Base-by-base conservation (phyloP, 768 basidiomycete genomes). In the Amanita pseudoporphyria region DNA sequence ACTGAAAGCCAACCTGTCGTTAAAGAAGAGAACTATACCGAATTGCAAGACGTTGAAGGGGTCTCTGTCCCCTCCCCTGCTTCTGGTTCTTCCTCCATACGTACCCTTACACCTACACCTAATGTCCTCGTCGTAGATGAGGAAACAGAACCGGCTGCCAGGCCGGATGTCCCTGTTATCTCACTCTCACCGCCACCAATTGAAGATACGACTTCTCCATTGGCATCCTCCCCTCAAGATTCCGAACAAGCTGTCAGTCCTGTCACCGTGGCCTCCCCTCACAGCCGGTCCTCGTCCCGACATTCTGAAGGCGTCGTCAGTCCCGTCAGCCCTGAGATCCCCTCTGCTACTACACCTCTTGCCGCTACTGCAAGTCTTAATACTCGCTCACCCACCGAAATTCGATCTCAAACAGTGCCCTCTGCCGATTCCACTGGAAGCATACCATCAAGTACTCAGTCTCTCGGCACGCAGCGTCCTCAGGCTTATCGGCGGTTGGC, bases 111-210 rank as follows among this genome's bases (percentile, higher is more conserved):
- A 12, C 40, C 49, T 19, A 43, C 13, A 10, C 21, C 21, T 43
- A 43, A 10, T 19, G 28, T 32, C 21, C 9, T 28, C 30, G 12
- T 19, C 18, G 37, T 30, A 1, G 49, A 43, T 13, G 49, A 50
- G 6, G 40, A 43, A 16, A 4, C 14, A n/a, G 32, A 36, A 22
- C 6, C 40, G 16, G 19, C 22, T 10, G 16, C 22, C 28, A 32
- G 13, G 22, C 31, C 32, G 3, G 40, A 50, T 18, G 19, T 50
- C 2, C 49, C 49, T 42, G 41, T 50, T 24, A 50, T 50, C 22
- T 50, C 49, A 12, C 41, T 50, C n/a, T 50, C 49, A 2, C 49
- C 49, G 12, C 49, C 49, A 16, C 16, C 49, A 36, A 12, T 28
- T 32, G 47, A 40, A 13, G n/a, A 28, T 18, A 24, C 30, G 31